These are phyloP conservation scores for Starmera quercuum DNA, from an alignment of 805 yeast genomes.

Conservation along the genomic window DNA sequence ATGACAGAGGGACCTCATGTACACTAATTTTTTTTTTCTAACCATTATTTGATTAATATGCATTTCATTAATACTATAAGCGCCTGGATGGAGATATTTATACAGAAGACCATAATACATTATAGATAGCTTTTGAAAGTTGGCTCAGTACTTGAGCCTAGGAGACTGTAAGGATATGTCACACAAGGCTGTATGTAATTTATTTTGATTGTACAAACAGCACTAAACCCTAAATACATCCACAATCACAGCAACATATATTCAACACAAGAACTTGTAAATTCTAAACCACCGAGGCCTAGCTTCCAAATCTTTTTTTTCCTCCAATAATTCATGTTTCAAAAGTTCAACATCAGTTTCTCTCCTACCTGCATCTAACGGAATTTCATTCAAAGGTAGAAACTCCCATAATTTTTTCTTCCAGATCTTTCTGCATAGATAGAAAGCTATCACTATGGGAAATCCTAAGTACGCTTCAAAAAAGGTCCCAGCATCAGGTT, in stretches of 20 bases:
- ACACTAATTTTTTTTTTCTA: too few species aligned
- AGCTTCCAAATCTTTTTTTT: slow-evolving; percentile 7
- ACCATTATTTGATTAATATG: too few species aligned
- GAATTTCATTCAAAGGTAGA: slow-evolving; percentile 41
- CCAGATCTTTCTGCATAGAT: slow-evolving; percentile 36
- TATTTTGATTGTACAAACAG: too few species aligned
- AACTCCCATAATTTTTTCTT: slow-evolving; percentile 32
- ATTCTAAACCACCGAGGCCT: slow-evolving; percentile 39
- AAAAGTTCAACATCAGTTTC: slow-evolving; percentile 49
- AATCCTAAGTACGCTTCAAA: slow-evolving; percentile 35
- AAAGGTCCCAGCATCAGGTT: slow-evolving; percentile 27
- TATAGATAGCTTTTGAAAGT: too few species aligned
- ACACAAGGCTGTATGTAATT: too few species aligned
- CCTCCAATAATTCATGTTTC: slow-evolving; percentile 32
- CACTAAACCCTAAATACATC: too few species aligned
- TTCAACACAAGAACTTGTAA: slow-evolving; percentile 44
- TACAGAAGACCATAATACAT: too few species aligned
- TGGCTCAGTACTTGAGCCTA: too few species aligned
- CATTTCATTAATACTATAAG: too few species aligned
- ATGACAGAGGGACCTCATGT: too few species aligned
- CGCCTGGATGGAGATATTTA: too few species aligned
- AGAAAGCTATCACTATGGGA: slow-evolving; percentile 30
- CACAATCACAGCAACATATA: slow-evolving; percentile 1
- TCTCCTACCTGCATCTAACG: slow-evolving; percentile 58
- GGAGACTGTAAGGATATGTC: too few species aligned